Evolutionary conservation across 805 yeast species (phyloP).

Genomic region (Pichia gijzeniarum): DNA sequence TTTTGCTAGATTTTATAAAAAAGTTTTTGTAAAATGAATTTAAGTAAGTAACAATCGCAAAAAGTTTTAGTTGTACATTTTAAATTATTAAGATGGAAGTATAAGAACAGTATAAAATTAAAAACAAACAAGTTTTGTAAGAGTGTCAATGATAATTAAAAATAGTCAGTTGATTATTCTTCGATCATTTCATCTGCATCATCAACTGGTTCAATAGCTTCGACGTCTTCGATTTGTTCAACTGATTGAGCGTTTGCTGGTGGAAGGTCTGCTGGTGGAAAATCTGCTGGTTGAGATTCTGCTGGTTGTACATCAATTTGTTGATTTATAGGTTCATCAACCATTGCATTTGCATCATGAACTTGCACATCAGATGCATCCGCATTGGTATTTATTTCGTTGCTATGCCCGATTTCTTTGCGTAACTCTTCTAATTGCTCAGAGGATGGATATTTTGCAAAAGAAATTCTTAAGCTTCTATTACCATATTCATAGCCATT

Average conservation of each 20-base stretch:
- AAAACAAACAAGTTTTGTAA: neutral
- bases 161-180: constrained; percentile 12
- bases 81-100: neutral
- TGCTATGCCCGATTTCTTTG: constrained; percentile 15
- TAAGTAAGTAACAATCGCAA: too few species aligned
- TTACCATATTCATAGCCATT: constrained; percentile 82
- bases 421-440: constrained; percentile 11
- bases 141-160: neutral
- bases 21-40: neutral
- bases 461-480: constrained; percentile 61
- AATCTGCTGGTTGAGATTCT: neutral
- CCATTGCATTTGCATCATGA: neutral
- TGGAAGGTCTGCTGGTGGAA: neutral
- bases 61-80: neutral
- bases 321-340: neutral
- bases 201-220: constrained; percentile 6
- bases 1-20: neutral
- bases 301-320: neutral
- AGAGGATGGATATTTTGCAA: constrained; percentile 38
- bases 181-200: constrained; percentile 23
- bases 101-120: neutral
- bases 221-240: constrained; percentile 2
- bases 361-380: neutral
- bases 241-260: constrained; percentile 2
- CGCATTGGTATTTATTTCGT: neutral